Percentiles rank a stretch among this genome's conserved stretches.
These are phyloP conservation scores for Linum tenue DNA, from an alignment of 345 rosid genomes.

Conservation along the genomic window DNA sequence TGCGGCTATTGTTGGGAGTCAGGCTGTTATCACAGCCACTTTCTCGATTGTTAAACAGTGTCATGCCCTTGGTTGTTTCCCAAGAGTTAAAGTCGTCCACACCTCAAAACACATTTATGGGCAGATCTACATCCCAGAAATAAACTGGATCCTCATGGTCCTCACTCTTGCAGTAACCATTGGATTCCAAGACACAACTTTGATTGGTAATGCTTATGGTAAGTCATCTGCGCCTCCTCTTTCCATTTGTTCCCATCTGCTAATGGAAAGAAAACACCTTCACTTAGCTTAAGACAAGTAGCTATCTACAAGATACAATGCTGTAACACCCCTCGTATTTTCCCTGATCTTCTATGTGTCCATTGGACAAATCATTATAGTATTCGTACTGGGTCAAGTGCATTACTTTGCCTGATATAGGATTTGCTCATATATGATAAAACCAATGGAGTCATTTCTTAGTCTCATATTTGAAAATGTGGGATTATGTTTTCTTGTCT, in stretches of 20 bases:
- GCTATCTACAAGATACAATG: no score
- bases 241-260: not conserved
- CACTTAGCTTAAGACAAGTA: no score
- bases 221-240: conserved; percentile 13
- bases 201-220: conserved; percentile 95
- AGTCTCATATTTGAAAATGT: no score
- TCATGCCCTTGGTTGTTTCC: conserved; percentile 93
- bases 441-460: no score
- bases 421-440: no score
- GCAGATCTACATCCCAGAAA: conserved; percentile 32
- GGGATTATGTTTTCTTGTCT: no score
- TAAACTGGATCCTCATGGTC: conserved; percentile 83
- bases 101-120: conserved; percentile 75
- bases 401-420: no score
- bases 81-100: conserved; percentile 89
- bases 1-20: conserved; percentile 88
- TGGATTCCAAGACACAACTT: conserved; percentile 67
- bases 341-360: no score
- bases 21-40: conserved; percentile 79
- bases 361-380: no score
- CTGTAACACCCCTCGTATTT: no score
- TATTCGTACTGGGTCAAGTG: no score
- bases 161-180: conserved; percentile 72
- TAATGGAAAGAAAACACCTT: no score
- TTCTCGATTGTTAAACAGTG: conserved; percentile 87